Evolutionary conservation across 2,329 filamentous ascomycete genomes (phyloP), one percentile per base, ranked within the genome.

Genomic region (Penicillium paneum): DNA sequence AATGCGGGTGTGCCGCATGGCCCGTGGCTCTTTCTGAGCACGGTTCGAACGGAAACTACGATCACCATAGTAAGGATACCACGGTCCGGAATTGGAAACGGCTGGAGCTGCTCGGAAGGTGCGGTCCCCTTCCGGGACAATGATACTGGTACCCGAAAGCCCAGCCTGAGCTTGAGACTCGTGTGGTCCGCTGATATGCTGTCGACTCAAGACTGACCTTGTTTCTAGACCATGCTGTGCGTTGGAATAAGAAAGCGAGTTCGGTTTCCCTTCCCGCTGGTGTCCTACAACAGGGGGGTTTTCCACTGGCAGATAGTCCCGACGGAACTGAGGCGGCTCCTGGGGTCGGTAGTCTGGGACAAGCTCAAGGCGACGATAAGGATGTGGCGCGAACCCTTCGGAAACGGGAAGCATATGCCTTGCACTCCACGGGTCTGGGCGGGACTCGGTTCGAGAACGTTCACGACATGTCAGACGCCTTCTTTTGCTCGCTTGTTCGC

Each of bases 401-500:
- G 57, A 59, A 49, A 59, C 42, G 13, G 59, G 52, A 36, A 56
- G 46, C 47, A 52, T 56, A 21, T 55, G 57, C 44, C 57, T 58
- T 42, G 32, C 24, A 39, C 35, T 58, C 51, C 62, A 44, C 5
- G 41, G 26, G 43, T 57, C 56, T 40, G 48, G 44, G 42, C 48
- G 57, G 21, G 56, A 32, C 2, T 62, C 55, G 26, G 58, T 46
- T 40, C 54, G 56, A 19, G 55, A 41, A 31, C 65, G 59, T 35
- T 67, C 60, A 49, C 64, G 59, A 36, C 11, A 43, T 49, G 64
- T 63, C 52, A 74, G 46, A 21, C 71, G 68, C 54, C 71, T 69
- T 56, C 69, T 67, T 58, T 74, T 76, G 35, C 60, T 56, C 31
- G 58, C 57, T 32, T 66, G 67, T 56, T 64, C 60, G 47, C 63